phyloP scores from a whole-genome alignment of 2,329 filamentous ascomycete species.

The Cadophora malorum region DNA sequence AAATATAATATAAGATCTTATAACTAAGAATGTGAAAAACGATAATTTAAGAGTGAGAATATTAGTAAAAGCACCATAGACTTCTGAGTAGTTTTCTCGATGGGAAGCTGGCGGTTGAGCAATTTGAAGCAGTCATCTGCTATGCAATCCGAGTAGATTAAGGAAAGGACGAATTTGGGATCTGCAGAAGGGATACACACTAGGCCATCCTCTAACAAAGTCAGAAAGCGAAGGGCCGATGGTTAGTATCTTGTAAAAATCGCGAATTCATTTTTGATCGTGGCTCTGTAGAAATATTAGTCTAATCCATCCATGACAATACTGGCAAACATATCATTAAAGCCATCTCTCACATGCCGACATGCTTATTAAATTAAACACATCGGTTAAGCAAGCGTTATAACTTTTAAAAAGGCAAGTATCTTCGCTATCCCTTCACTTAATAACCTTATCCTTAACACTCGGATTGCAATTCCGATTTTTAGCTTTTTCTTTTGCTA shows the following conservation, averaged over 20 bases:
- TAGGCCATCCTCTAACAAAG: slow-evolving; percentile 42
- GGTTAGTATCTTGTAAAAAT: slow-evolving; percentile 1
- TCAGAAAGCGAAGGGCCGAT: slow-evolving; percentile 40
- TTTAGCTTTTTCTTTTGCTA: slow-evolving; percentile 44
- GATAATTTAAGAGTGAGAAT: too few relatives aligned
- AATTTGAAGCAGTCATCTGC: slow-evolving; percentile 21
- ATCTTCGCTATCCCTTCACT: slow-evolving; percentile 24
- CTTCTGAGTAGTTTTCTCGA: slow-evolving; percentile 31
- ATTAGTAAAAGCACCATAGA: too few relatives aligned
- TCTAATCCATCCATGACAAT: neutral
- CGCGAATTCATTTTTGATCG: slow-evolving; percentile 21
- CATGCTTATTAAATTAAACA: slow-evolving; percentile 34
- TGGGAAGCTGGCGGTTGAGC: slow-evolving; percentile 24
- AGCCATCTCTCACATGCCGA: slow-evolving; percentile 37
- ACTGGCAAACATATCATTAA: slow-evolving; percentile 47
- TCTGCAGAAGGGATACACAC: slow-evolving; percentile 34
- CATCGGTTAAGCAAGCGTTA: slow-evolving; percentile 34
- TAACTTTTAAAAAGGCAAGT: neutral
- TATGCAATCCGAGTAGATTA: slow-evolving; percentile 28
- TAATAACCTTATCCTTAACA: slow-evolving; percentile 40
- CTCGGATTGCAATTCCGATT: slow-evolving; percentile 44
- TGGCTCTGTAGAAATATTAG: slow-evolving; percentile 24
- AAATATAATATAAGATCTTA: too few relatives aligned
- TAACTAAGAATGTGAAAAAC: too few relatives aligned
- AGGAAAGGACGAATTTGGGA: slow-evolving; percentile 36